Base-by-base conservation (phyloP, 306 rosid species). In the Glycine latifolia region DNA sequence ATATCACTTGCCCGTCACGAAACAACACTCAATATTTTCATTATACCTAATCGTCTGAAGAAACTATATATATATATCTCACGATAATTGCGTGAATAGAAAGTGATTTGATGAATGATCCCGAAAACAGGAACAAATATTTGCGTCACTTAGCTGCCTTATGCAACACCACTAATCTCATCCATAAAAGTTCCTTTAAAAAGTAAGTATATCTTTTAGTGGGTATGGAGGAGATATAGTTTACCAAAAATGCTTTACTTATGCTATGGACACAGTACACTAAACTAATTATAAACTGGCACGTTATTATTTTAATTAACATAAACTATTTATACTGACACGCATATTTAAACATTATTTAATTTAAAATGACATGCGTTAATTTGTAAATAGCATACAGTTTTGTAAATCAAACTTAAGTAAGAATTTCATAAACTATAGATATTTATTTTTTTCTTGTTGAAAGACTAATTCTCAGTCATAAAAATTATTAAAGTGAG, bases 71-170 rank as follows among this genome's bases (percentile, higher is more conserved):
- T 20, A 26, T 26, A 26, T 26, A 56, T 58, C 10, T 50, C 81
- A 73, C 41, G 10, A 73, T 50, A 73, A 73, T 73, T 77, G 78
- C 65, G 75, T 82, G 81, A 59, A 67, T 16, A 10, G 8, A 67
- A 58, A 56, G 75, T 20, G 54, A 31, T 60, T 71, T 52, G 14
- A 5, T 20, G 61, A 67, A 66, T 65, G 62, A 43, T 49, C 52
- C 76, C n/a, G 43, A 35, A 85, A 76, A 33, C n/a, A 76, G 67
- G 73, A 67, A 46, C 65, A 75, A 61, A 69, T 68, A 67, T 50
- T 26, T 26, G 31, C 31, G 31, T 26, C 31, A 26, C 31, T 26
- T 16, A 44, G 5, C n/a, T 77, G 17, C 46, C 56, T 59, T 56
- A 3, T 3, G 7, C 50, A 41, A 0, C 70, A 70, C 35, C 68